phyloP scores from a whole-genome alignment of 225 moss, liverwort and hornwort genomes.

The Pleurozium schreberi region DNA sequence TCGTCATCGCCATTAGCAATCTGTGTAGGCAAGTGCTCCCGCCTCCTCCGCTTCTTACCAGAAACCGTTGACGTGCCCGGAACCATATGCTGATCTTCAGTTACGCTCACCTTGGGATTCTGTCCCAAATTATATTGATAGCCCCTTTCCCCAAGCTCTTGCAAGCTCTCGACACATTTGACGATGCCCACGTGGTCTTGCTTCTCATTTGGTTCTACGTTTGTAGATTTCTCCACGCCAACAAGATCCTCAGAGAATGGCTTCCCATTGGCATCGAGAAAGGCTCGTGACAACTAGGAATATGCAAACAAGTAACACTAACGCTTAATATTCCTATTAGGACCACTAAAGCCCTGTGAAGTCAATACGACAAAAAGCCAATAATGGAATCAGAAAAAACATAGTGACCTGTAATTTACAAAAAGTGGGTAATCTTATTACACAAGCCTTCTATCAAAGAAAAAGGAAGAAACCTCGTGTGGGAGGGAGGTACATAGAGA shows the following conservation, averaged over 20 bases:
- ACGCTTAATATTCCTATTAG: not conserved
- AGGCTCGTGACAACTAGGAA: conserved; percentile 22
- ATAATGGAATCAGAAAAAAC: not conserved
- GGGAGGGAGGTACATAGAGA: not conserved
- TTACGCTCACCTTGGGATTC: not conserved
- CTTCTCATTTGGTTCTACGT: not conserved
- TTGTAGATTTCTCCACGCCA: not conserved
- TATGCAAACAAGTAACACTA: not conserved
- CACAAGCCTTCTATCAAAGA: not conserved
- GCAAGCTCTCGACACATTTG: not conserved
- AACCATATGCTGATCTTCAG: not conserved
- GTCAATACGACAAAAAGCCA: not conserved
- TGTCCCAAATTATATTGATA: not conserved
- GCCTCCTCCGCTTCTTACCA: conserved; percentile 3
- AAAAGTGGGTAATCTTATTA: not conserved
- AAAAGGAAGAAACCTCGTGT: not conserved
- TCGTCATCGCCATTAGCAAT: not conserved
- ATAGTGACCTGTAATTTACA: not conserved
- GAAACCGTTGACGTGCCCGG: not conserved
- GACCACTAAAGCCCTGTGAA: not conserved
- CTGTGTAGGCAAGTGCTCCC: not conserved
- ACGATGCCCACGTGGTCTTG: not conserved
- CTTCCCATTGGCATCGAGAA: conserved; percentile 12
- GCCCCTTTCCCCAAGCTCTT: not conserved
- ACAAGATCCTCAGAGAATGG: not conserved